Conservation (phyloP, 225 moss, liverwort and hornwort genomes). For the Rhytidiadelphus loreus region DNA sequence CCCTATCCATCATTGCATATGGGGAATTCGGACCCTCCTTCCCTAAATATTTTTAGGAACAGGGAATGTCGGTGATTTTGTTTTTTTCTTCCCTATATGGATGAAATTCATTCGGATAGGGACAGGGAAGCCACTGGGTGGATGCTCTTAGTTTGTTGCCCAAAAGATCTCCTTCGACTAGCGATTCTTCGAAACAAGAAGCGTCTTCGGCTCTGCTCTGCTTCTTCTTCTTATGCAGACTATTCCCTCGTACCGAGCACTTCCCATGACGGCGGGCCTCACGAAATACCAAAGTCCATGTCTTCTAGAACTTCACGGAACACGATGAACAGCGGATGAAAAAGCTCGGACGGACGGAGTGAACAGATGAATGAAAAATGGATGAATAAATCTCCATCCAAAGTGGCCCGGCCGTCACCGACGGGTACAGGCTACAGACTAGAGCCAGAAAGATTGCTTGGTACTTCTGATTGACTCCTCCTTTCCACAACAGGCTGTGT, state of each 20-base stretch:
- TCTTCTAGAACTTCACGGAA: background rate
- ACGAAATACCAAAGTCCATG: background rate
- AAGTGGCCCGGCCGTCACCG: background rate
- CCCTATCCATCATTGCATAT: too few relatives aligned
- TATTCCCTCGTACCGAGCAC: too few relatives aligned
- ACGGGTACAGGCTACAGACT: background rate
- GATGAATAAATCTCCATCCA: background rate
- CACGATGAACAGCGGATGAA: background rate
- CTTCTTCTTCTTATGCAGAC: background rate
- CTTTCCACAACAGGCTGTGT: background rate
- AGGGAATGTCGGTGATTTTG: too few relatives aligned
- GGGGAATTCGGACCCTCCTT: too few relatives aligned
- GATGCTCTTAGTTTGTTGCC: too few relatives aligned
- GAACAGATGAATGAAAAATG: background rate
- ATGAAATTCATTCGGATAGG: too few relatives aligned
- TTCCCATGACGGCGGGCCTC: background rate
- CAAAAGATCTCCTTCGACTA: background rate
- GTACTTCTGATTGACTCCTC: background rate
- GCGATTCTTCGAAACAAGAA: background rate
- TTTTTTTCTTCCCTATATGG: too few relatives aligned
- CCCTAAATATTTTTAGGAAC: too few relatives aligned
- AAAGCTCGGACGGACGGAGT: background rate
- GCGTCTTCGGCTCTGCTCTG: accelerated
- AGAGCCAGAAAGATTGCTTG: background rate
- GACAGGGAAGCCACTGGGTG: too few relatives aligned